phyloP scores from a whole-genome alignment of 169 alveolate genomes.

The Eimeria falciformis region DNA sequence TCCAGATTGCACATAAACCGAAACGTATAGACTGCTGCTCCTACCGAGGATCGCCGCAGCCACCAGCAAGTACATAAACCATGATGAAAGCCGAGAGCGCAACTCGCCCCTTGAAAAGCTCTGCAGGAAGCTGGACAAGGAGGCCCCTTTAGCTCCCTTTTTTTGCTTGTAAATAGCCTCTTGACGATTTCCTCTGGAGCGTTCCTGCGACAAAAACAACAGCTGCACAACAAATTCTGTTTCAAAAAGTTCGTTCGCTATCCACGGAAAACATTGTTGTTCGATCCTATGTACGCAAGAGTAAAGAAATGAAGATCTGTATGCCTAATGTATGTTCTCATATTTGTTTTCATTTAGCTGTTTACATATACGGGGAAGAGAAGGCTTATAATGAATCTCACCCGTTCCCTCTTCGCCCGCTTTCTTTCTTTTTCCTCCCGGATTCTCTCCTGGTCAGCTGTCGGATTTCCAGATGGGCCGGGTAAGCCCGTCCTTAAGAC shows the following conservation, averaged over 20 bases:
- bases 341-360: too few species aligned
- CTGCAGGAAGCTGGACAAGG: neutral
- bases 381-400: neutral
- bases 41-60: slow-evolving; percentile 16
- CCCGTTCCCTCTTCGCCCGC: slow-evolving; percentile 19
- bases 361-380: too few species aligned
- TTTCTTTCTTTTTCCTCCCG: slow-evolving; percentile 35
- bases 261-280: too few species aligned
- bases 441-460: slow-evolving; percentile 46
- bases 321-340: too few species aligned
- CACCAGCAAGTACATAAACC: slow-evolving; percentile 47
- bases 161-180: slow-evolving; percentile 17
- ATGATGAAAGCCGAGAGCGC: slow-evolving; percentile 5
- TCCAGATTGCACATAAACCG: neutral
- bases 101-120: slow-evolving; percentile 9
- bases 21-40: neutral
- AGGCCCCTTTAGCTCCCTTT: slow-evolving; percentile 21
- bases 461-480: neutral
- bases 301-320: too few species aligned
- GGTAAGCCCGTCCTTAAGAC: slow-evolving; percentile 24
- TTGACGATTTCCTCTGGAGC: slow-evolving; percentile 22
- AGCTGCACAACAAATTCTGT: neutral
- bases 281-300: too few species aligned
- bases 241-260: too few species aligned
- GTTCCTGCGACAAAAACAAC: slow-evolving; percentile 28